Evolutionary conservation across 2,329 filamentous ascomycete species (phyloP).

Genomic region (Fusarium burgessii): DNA sequence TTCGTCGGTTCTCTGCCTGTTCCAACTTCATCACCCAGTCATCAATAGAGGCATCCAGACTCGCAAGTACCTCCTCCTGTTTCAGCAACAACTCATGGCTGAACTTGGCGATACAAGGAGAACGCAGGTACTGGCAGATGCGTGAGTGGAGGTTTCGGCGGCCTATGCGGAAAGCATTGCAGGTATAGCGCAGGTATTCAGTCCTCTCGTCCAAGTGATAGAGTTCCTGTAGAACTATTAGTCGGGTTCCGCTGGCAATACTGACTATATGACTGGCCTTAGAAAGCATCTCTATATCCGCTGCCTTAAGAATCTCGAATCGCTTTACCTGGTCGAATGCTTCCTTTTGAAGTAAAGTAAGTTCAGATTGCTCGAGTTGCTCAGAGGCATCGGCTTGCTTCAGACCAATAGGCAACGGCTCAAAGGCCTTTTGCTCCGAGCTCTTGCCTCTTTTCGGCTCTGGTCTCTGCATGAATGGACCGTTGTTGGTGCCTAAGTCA

Average conservation of each 20-base stretch:
- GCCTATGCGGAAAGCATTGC: conserved; percentile 79
- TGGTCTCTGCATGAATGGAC: conserved; percentile 52
- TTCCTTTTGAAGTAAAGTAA: conserved; percentile 67
- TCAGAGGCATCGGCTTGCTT: conserved; percentile 63
- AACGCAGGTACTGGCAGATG: conserved; percentile 82
- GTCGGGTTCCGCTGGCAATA: too few species aligned
- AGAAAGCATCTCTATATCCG: conserved; percentile 75
- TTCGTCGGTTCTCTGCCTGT: conserved; percentile 80
- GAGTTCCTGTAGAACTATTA: conserved; percentile 64
- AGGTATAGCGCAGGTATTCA: conserved; percentile 81
- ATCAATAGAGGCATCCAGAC: conserved; percentile 81
- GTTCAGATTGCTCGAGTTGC: conserved; percentile 62
- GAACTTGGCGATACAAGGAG: conserved; percentile 76
- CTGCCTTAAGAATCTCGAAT: conserved; percentile 72
- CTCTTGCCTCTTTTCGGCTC: conserved; percentile 60
- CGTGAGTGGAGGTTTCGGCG: conserved; percentile 81
- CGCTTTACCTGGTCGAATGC: conserved; percentile 71
- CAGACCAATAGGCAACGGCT: conserved; percentile 70
- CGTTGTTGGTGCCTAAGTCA: conserved; percentile 56
- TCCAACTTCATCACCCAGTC: conserved; percentile 85
- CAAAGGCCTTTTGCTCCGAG: conserved; percentile 68
- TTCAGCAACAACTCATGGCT: conserved; percentile 81
- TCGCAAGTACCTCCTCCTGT: conserved; percentile 82
- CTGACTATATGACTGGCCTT: conserved; percentile 46
- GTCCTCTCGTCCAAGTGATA: conserved; percentile 79